Base-by-base conservation (phyloP, 2,329 filamentous ascomycete genomes). In the Truncatella angustata region DNA sequence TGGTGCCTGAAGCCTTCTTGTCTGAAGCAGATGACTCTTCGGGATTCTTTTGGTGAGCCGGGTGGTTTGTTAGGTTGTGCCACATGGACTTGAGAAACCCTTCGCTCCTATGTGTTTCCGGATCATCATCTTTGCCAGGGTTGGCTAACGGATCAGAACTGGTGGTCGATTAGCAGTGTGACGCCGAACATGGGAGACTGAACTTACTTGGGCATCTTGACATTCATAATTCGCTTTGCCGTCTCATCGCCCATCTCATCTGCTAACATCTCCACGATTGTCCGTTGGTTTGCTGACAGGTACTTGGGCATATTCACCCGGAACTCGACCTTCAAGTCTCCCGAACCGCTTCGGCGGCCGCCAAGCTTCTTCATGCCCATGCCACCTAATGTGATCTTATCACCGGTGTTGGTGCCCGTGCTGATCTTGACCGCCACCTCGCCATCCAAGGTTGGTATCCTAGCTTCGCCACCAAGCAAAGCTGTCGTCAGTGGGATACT, bases 271-370 rank as follows among this genome's bases (percentile, higher is more conserved):
- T 99, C 94, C 40, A 96, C 74, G 54, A 99, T 88, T 1, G 90
- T 95, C 50, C 94, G 82, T 75, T 99, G 92, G 73, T 96, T 97
- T 42, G 88, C 82, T 50, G 82, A 91, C 58, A 99, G 78, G 64
- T 93, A 97, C 73, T 96, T 97, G 42, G 94, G 94, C 90, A 97
- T 96, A 50, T 82, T 77, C 42, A 99, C 90, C 69, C 91, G 91
- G 80, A 96, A 99, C 69, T 99, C 93, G 5, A 99, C 91, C 67
- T 85, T 87, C 54, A 99, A 74, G 66, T 99, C 94, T 58, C 94
- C 94, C 26, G 80, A 82, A 35, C 79, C 80, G 28, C 79, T 82
- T 51, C 85, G 80, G 44, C 90, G 81, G 16, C 81, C 78, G 56
- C 82, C 79, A 10, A 99, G 78, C 62, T 89, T 88, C 73, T 89